A percentile compares a stretch with the other conserved stretches of the same genome.
These are phyloP conservation scores for Daldinia childiae DNA, from an alignment of 495 filamentous ascomycete genomes.

Conservation along the genomic window DNA sequence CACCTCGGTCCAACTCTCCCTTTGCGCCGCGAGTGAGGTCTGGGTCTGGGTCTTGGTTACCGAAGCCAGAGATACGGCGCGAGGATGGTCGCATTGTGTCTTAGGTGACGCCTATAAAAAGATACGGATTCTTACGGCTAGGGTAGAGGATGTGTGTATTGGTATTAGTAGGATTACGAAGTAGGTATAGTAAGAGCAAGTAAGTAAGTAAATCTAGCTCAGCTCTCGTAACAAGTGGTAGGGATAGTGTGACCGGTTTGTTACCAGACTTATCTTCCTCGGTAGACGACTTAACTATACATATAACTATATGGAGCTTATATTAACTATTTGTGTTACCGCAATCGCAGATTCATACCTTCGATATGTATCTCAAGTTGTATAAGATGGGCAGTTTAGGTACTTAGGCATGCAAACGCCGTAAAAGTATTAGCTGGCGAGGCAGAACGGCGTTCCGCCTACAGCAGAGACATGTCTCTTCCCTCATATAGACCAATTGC, in stretches of 20 bases:
- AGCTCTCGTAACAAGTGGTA: slow-evolving; percentile 4
- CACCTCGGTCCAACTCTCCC: slow-evolving; percentile 1
- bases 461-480: slow-evolving; percentile 30
- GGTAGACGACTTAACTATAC: not conserved
- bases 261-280: slow-evolving; percentile 3
- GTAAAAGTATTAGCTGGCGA: not conserved
- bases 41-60: not conserved
- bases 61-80: not conserved
- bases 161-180: not conserved
- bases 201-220: not conserved
- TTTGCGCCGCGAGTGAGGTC: not conserved
- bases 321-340: not conserved
- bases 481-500: not conserved
- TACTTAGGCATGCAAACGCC: not conserved
- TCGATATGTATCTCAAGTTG: not conserved
- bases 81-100: not conserved
- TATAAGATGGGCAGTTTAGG: not conserved
- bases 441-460: slow-evolving; percentile 19
- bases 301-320: not conserved
- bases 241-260: slow-evolving; percentile 7
- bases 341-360: not conserved
- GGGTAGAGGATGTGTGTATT: not conserved
- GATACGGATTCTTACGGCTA: slow-evolving; percentile 9
- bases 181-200: not conserved
- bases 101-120: not conserved